Evolutionary conservation across 352 stramenopile species (phyloP), one percentile per base, ranked within the genome.

Genomic region (Pythium aphanidermatum): DNA sequence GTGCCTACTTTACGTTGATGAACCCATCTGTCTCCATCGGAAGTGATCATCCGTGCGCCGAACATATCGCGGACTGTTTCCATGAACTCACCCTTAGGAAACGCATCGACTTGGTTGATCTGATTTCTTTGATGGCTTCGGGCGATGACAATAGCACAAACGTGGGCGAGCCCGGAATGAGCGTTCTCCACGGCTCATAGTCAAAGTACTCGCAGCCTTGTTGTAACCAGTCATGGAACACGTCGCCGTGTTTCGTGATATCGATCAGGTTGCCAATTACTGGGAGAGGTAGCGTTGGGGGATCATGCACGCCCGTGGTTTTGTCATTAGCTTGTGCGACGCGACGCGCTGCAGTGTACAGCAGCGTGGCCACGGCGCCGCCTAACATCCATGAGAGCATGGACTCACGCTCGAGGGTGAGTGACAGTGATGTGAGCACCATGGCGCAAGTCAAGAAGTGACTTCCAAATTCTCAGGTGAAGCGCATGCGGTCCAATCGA

Each of bases 181-280:
- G 21, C 20, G 66, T 20, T 16, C 34, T 28, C 55, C 59, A 73
- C 14, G 54, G 37, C 30, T 60, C 49, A 36, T 45, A 51, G n/a
- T 54, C 32, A 46, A 48, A 45, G 9, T 28, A 4, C 8, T 46
- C 12, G 13, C 33, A 44, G 8, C 37, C 5, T 6, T 32, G 55
- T 14, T 49, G 49, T 20, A 73, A 30, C 64, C 68, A 80, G 44
- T 80, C 65, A 56, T 80, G 52, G 34, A 74, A 61, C 4, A 51
- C 61, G 20, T 63, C 52, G 20, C 38, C 39, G n/a, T 70, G 43
- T 19, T 45, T 36, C 17, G 31, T 45, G 10, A 57, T 45, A 13
- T 72, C 57, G 11, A 81, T 12, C 16, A 70, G n/a, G n/a, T n/a
- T n/a, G n/a, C n/a, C n/a, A n/a, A n/a, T n/a, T n/a, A n/a, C n/a